These are phyloP conservation scores for Aspergillus steynii DNA, from an alignment of 495 filamentous ascomycete genomes.

Conservation along the genomic window DNA sequence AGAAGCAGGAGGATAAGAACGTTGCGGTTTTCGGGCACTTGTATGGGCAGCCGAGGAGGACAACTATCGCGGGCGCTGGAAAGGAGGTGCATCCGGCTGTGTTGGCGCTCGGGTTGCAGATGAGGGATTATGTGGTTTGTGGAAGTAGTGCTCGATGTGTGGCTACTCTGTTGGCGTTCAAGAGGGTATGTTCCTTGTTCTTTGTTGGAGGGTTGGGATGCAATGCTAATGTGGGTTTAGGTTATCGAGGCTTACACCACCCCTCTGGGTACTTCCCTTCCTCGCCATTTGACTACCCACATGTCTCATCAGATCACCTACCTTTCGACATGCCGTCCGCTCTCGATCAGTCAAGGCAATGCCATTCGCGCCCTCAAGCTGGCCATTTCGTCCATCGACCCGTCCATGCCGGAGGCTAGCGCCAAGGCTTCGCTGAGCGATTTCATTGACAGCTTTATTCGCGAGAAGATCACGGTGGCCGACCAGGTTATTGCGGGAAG, in stretches of 20 bases:
- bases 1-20: constrained; percentile 66
- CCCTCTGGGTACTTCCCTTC: constrained; percentile 75
- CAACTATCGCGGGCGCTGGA: constrained; percentile 69
- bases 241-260: constrained; percentile 92
- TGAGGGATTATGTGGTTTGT: constrained; percentile 84
- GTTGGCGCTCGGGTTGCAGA: constrained; percentile 81
- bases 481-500: constrained; percentile 79
- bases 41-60: constrained; percentile 70
- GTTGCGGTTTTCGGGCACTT: constrained; percentile 83
- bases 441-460: constrained; percentile 86
- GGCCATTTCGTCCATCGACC: constrained; percentile 81
- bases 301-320: constrained; percentile 94
- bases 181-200: constrained; percentile 59
- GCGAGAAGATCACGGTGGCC: constrained; percentile 83
- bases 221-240: constrained; percentile 40
- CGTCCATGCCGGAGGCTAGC: constrained; percentile 70
- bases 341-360: constrained; percentile 93
- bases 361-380: constrained; percentile 93
- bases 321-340: constrained; percentile 85
- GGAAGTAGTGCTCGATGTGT: constrained; percentile 89
- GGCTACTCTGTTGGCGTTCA: constrained; percentile 84
- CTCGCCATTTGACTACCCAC: constrained; percentile 89
- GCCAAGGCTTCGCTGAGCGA: constrained; percentile 76
- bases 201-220: background rate
- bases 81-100: constrained; percentile 93